phyloP scores from a whole-genome alignment of 1,284 basidiomycete species.

The Microbotryum silenes-acaulis region DNA sequence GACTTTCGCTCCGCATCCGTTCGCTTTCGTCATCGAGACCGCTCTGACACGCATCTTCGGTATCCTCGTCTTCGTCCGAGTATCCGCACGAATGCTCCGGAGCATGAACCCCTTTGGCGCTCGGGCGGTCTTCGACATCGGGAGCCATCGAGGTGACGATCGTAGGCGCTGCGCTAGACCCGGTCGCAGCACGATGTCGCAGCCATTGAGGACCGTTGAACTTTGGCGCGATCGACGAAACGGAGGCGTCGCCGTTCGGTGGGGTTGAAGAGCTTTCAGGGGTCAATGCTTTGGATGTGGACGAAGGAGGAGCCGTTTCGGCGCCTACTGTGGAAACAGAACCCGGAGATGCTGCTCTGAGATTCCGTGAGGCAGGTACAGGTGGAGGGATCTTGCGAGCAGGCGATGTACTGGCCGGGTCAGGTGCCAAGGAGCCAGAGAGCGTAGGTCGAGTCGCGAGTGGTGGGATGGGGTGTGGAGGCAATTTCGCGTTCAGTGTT shows the following conservation, averaged over 20 bases:
- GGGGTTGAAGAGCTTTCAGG: no score
- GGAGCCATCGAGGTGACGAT: background rate
- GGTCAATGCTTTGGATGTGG: no score
- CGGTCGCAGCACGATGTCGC: background rate
- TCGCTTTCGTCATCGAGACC: background rate
- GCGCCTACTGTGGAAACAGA: no score
- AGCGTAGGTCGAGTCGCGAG: no score
- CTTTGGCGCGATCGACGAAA: background rate
- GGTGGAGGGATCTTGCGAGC: no score
- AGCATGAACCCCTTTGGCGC: background rate
- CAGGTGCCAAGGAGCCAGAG: no score
- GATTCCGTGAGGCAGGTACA: no score
- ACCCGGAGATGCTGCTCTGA: no score
- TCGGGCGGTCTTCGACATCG: background rate
- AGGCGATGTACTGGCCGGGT: no score
- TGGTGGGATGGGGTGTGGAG: no score
- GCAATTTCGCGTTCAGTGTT: no score
- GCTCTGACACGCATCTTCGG: background rate
- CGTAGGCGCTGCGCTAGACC: constrained; percentile 8
- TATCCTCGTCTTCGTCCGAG: background rate
- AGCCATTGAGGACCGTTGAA: background rate
- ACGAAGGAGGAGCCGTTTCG: no score
- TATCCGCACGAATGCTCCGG: background rate
- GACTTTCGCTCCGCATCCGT: background rate
- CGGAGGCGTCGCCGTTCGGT: constrained; percentile 1